phyloP scores from a whole-genome alignment of 805 yeast genomes.

The Metschnikowia continentalis region DNA sequence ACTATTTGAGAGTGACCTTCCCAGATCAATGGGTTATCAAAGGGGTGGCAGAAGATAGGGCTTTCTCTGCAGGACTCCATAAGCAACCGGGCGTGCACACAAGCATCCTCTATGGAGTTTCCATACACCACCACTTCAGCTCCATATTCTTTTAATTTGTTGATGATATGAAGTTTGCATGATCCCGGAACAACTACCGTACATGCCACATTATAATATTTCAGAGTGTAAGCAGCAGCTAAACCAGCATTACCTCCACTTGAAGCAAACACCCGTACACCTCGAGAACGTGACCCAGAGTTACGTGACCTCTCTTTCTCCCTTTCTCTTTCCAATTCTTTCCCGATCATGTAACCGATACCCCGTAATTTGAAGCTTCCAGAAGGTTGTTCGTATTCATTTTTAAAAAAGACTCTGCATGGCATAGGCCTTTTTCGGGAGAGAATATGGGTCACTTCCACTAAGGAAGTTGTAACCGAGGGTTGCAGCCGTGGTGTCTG shows the following conservation, averaged over 20 bases:
- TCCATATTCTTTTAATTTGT: slow-evolving; percentile 43
- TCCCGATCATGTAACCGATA: slow-evolving; percentile 43
- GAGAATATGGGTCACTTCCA: slow-evolving; percentile 29
- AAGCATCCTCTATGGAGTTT: slow-evolving; percentile 48
- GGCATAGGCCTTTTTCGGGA: slow-evolving; percentile 16
- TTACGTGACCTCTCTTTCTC: neutral
- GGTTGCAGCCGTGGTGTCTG: slow-evolving; percentile 15
- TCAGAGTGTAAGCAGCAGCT: slow-evolving; percentile 50
- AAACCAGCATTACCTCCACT: slow-evolving; percentile 57
- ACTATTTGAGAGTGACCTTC: slow-evolving; percentile 45
- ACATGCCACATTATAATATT: slow-evolving; percentile 36
- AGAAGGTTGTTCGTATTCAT: slow-evolving; percentile 52
- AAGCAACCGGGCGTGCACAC: slow-evolving; percentile 33
- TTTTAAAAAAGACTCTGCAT: slow-evolving; percentile 43
- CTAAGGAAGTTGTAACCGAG: slow-evolving; percentile 33
- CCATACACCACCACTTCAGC: slow-evolving; percentile 50
- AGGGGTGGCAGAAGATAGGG: slow-evolving; percentile 52
- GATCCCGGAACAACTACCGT: slow-evolving; percentile 59
- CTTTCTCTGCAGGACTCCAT: slow-evolving; percentile 18
- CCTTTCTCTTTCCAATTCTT: neutral
- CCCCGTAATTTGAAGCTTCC: slow-evolving; percentile 59
- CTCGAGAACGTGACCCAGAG: slow-evolving; percentile 6
- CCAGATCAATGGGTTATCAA: slow-evolving; percentile 49
- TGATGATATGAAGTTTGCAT: slow-evolving; percentile 44
- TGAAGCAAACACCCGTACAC: slow-evolving; percentile 44